Evolutionary conservation across 2,329 filamentous ascomycete genomes (phyloP), one percentile per base, ranked within the genome.

Genomic region (Colletotrichum gigasporum): DNA sequence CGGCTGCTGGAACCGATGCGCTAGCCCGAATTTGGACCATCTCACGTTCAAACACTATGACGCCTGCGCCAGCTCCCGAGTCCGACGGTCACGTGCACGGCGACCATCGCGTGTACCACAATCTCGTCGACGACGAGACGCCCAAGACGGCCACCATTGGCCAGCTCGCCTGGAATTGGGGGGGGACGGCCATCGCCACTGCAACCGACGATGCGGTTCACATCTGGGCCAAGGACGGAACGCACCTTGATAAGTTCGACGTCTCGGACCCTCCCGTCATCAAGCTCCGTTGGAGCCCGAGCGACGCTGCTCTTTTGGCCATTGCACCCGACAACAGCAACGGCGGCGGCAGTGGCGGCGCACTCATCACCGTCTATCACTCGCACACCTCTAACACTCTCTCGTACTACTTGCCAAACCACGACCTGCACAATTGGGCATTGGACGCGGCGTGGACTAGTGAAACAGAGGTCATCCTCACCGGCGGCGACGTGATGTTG

Each of bases 11-110:
- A 72, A 90, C 87, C 75, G 88, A 90, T 82, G 86, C 87, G 78
- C 86, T 90, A 86, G 88, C 87, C 82, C 87, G 87, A 69, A 83
- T 90, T 79, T 90, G 88, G 87, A 89, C 85, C 67, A 76, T 90
- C 70, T 83, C 85, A 75, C 84, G 83, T 83, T 80, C 80, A 73
- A 77, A 82, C 71, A 78, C 79, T 69, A 65, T 65, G 56, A 65
- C 62, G 62, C 62, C 62, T 12, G 44, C 45, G 24, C 51, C 58
- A 52, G 59, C 56, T 42, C 20, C 57, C 54, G 48, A 63, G 45
- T 37, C 63, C 24, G 58, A 69, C 54, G 74, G 74, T 81, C 81
- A 83, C 80, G 81, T 83, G 80, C 76, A 77, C 39, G 71, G 71
- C 26, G 66, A 70, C 66, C 75, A 76, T 67, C 79, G 79, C 54